These are phyloP conservation scores for Rhodotorula sp. DNA, from an alignment of 1,284 basidiomycete genomes.

Conservation along the genomic window DNA sequence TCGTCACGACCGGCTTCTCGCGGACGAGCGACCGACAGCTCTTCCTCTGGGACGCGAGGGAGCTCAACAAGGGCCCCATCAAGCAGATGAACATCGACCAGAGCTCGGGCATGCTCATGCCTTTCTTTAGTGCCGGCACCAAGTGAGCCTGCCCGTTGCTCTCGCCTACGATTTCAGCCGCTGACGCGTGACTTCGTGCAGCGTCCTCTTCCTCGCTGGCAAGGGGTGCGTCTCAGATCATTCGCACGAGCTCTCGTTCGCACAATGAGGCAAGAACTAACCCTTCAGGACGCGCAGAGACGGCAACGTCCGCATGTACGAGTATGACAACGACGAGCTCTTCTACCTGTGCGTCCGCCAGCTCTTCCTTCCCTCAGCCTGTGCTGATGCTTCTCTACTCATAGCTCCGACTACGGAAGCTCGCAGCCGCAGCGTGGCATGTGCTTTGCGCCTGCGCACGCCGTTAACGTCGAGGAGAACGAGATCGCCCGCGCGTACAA, in stretches of 20 bases:
- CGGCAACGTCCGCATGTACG: conserved; percentile 92
- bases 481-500: conserved; percentile 97
- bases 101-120: conserved; percentile 90
- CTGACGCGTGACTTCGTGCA: neutral
- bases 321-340: conserved; percentile 84
- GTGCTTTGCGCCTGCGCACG: conserved; percentile 89
- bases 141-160: conserved; percentile 50
- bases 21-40: conserved; percentile 92
- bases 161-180: too few species aligned
- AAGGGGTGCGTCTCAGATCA: conserved; percentile 51
- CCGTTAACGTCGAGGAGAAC: conserved; percentile 82
- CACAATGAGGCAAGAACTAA: neutral
- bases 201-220: conserved; percentile 78
- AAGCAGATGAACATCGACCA: conserved; percentile 80
- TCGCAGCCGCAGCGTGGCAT: conserved; percentile 91
- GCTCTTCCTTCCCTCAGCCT: accelerated
- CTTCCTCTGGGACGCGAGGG: conserved; percentile 77
- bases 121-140: conserved; percentile 91
- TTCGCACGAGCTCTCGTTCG: too few species aligned
- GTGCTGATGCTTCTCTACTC: neutral
- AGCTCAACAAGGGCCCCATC: conserved; percentile 60
- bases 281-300: conserved; percentile 52
- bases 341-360: conserved; percentile 57
- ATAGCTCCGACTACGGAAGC: conserved; percentile 75
- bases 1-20: conserved; percentile 93